A percentile compares a stretch with the other conserved stretches of the same genome.
Conservation (phyloP, 2,329 filamentous ascomycete species). For the Capronia americana region DNA sequence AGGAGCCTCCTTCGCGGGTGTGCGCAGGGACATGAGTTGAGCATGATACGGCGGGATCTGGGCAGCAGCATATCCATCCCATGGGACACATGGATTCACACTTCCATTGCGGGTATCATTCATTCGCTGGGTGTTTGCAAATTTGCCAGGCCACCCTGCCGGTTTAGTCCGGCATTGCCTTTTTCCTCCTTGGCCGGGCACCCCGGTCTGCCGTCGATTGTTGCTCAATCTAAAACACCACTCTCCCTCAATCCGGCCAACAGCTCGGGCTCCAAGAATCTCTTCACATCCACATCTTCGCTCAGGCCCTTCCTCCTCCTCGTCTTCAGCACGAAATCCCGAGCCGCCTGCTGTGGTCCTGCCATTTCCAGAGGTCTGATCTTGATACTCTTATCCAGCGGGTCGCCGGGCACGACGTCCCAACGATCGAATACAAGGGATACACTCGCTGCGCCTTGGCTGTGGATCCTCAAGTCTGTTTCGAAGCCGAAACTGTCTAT, state of each 20-base stretch:
- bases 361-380: constrained; percentile 86
- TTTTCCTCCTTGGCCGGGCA: neutral
- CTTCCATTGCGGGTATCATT: neutral
- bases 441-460: constrained; percentile 88
- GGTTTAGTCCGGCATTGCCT: neutral
- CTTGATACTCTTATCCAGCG: constrained; percentile 84
- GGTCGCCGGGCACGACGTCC: constrained; percentile 95
- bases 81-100: neutral
- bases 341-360: constrained; percentile 82
- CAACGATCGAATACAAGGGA: constrained; percentile 94
- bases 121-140: neutral
- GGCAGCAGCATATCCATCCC: neutral
- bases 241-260: constrained; percentile 88
- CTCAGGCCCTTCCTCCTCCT: constrained; percentile 89
- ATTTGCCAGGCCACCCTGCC: neutral
- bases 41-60: neutral
- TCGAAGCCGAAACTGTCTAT: constrained; percentile 99
- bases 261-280: constrained; percentile 94
- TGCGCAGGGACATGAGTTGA: neutral
- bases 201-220: neutral
- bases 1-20: neutral
- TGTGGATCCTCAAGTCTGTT: constrained; percentile 94
- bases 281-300: constrained; percentile 94
- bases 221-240: constrained; percentile 71
- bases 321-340: constrained; percentile 97